Evolutionary conservation across 1,284 basidiomycete species (phyloP), one percentile per base, ranked within the genome.

Genomic region (Meira nashicola): DNA sequence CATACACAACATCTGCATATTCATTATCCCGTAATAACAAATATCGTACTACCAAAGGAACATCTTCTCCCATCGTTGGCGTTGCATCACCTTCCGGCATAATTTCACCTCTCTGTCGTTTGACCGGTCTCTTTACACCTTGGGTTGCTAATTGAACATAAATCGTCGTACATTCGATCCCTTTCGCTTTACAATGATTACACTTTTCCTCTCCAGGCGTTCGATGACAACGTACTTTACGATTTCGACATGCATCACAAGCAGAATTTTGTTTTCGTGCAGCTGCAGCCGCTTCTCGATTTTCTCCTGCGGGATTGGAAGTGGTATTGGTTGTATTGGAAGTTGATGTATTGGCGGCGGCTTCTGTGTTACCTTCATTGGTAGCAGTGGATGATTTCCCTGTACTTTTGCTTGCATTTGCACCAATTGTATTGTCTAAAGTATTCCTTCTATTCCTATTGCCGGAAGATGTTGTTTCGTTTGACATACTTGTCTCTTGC

Each of bases 191-290:
- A 58, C 71, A 73, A 53, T 73, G 68, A 41, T 55, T 58, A 59
- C 71, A 71, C 61, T 67, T 71, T 39, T 41, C 58, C 50, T 71
- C 65, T 38, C 67, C 66, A 17, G 61, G 58, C 14, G 66, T 60
- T 53, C 63, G 19, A 38, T 70, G 65, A 59, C 71, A 73, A 15
- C 64, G 59, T 3, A 74, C 70, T 57, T 74, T 74, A 41, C 71
- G 63, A 37, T 65, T 65, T 46, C 71, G 55, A 39, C 71, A 74
- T 9, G 68, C 66, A 50, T 74, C 71, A 55, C 71, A 74, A 2
- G 69, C 66, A 25, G 60, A 64, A 47, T 74, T 74, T 57, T 74
- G 71, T 61, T 71, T 71, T 17, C 71, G 64, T 21, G 67, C 65
- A 14, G 64, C 65, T 8, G 19, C 59, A 25, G 17, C 25, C 2